phyloP scores from a whole-genome alignment of 2,329 filamentous ascomycete species.

The Calonectria ilicicola region DNA sequence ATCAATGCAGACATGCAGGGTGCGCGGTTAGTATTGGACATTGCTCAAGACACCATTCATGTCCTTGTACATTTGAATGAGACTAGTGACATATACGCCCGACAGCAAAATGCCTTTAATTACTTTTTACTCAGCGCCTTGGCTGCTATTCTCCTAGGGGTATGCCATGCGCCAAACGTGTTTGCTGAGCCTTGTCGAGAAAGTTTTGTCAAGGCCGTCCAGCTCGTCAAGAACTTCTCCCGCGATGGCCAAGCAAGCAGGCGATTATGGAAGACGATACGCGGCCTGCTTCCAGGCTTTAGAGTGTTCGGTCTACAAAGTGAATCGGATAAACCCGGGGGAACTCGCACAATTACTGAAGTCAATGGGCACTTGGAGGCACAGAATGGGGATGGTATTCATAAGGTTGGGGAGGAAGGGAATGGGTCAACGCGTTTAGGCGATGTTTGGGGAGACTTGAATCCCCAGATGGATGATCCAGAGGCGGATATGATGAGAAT shows the following conservation, averaged over 20 bases:
- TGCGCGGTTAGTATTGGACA: slow-evolving; percentile 52
- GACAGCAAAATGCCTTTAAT: slow-evolving; percentile 44
- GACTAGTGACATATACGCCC: slow-evolving; percentile 43
- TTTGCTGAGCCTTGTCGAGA: slow-evolving; percentile 53
- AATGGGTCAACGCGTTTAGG: background rate
- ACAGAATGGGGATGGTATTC: background rate
- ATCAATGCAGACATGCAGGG: slow-evolving; percentile 51
- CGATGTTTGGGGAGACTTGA: slow-evolving; percentile 3
- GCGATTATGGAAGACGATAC: slow-evolving; percentile 51
- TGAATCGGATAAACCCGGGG: slow-evolving; percentile 18
- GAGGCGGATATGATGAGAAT: slow-evolving; percentile 49
- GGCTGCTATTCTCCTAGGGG: slow-evolving; percentile 49
- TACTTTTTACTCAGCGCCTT: slow-evolving; percentile 45
- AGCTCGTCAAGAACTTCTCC: slow-evolving; percentile 48
- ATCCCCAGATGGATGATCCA: slow-evolving; percentile 7
- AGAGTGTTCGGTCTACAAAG: slow-evolving; percentile 40
- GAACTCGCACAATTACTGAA: background rate
- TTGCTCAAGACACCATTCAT: slow-evolving; percentile 43
- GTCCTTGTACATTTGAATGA: slow-evolving; percentile 42
- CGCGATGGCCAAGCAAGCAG: slow-evolving; percentile 46
- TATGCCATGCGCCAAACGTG: slow-evolving; percentile 55
- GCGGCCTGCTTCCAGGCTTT: slow-evolving; percentile 47
- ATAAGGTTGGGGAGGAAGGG: background rate
- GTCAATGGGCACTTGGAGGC: background rate
- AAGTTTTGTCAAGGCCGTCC: slow-evolving; percentile 47